Evolutionary conservation across 176 grass and related monocot species (phyloP).

Genomic region (Phoenix roebelenii): DNA sequence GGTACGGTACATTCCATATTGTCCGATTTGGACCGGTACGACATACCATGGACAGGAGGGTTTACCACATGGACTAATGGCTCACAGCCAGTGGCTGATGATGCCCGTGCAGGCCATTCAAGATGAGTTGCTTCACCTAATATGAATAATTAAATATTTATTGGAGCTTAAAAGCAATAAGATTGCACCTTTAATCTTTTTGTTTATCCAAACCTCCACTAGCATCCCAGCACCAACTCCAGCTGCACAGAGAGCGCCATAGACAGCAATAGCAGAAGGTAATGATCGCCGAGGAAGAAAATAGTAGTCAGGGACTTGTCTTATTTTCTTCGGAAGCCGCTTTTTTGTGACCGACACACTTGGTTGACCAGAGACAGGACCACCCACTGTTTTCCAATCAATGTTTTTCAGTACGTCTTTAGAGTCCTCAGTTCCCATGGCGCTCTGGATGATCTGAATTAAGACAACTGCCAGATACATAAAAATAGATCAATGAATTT

Average conservation of each 20-base stretch:
- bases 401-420: constrained; percentile 58
- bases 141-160: neutral
- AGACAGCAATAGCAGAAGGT: constrained; percentile 36
- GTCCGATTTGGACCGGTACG: too few relatives aligned
- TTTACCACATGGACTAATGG: too few relatives aligned
- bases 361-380: constrained; percentile 23
- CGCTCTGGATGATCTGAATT: too few relatives aligned
- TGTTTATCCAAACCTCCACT: constrained; percentile 81
- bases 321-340: constrained; percentile 81
- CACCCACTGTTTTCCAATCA: constrained; percentile 59
- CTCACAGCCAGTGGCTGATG: too few relatives aligned
- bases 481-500: too few relatives aligned
- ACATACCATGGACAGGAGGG: too few relatives aligned
- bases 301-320: constrained; percentile 82
- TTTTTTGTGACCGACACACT: constrained; percentile 58
- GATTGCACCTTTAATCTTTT: constrained; percentile 73
- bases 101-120: too few relatives aligned
- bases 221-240: constrained; percentile 76
- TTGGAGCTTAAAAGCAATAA: constrained; percentile 1
- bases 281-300: constrained; percentile 56
- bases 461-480: too few relatives aligned
- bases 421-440: constrained; percentile 42
- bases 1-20: too few relatives aligned
- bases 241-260: constrained; percentile 42
- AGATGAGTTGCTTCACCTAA: neutral